Percentiles rank a stretch among this genome's conserved stretches.
phyloP scores from a whole-genome alignment of 441 rosid genomes.

The Erodium texanum region DNA sequence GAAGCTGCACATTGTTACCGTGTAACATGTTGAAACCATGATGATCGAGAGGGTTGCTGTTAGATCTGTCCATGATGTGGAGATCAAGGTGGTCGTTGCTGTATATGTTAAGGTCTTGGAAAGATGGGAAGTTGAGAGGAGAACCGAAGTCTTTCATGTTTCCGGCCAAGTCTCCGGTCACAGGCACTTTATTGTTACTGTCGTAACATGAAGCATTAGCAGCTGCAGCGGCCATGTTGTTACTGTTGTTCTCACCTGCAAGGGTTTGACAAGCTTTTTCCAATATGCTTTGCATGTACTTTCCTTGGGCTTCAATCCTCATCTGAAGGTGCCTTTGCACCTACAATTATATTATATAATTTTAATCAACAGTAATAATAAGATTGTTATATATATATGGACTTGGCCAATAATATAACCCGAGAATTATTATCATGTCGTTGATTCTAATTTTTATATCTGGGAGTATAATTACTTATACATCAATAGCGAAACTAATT shows the following conservation, averaged over 20 bases:
- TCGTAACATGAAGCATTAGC: too few relatives aligned
- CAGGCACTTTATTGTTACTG: neutral
- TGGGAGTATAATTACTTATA: too few relatives aligned
- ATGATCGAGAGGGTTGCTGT: conserved; percentile 13
- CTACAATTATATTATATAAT: too few relatives aligned
- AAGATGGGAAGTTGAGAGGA: conserved; percentile 50
- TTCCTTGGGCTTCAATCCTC: conserved; percentile 98
- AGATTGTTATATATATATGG: too few relatives aligned
- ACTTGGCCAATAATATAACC: too few relatives aligned
- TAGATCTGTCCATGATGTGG: conserved; percentile 48
- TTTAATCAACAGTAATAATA: too few relatives aligned
- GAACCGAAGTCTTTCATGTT: conserved; percentile 35
- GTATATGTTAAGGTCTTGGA: neutral
- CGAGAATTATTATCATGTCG: too few relatives aligned
- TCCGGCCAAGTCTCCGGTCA: conserved; percentile 14
- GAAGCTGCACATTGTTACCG: conserved; percentile 30
- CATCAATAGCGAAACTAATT: too few relatives aligned
- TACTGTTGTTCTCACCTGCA: conserved; percentile 20
- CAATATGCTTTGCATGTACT: conserved; percentile 89
- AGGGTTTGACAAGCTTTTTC: conserved; percentile 95
- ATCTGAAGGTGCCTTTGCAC: conserved; percentile 91
- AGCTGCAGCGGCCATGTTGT: neutral
- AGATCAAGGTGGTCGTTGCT: conserved; percentile 21
- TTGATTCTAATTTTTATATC: too few relatives aligned
- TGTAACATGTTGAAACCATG: conserved; percentile 27